These are phyloP conservation scores for Cucumis hystrix DNA, from an alignment of 306 rosid genomes.

Conservation along the genomic window DNA sequence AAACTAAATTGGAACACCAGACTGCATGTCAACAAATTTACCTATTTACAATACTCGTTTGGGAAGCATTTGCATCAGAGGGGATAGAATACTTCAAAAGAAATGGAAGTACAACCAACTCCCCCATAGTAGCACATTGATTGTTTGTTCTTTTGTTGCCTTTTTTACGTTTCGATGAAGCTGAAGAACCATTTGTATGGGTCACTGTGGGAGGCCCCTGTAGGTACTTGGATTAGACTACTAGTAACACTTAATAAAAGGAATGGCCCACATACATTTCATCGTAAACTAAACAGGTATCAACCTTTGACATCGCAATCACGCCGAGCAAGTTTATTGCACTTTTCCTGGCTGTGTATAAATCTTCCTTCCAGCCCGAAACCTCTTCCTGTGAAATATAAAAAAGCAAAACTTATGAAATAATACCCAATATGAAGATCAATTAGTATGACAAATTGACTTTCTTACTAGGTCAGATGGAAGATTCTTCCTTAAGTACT, in stretches of 20 bases:
- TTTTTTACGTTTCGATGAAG: constrained; percentile 66
- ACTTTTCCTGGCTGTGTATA: constrained; percentile 84
- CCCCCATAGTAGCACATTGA: constrained; percentile 57
- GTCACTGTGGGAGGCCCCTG: constrained; percentile 62
- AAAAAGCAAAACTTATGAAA: not conserved
- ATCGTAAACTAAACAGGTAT: constrained; percentile 1
- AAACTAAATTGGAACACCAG: not conserved
- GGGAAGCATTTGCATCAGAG: constrained; percentile 37
- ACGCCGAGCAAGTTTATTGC: constrained; percentile 76
- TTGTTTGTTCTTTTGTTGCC: constrained; percentile 43
- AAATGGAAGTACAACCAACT: constrained; percentile 81
- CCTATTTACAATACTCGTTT: constrained; percentile 38
- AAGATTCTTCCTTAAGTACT: constrained; percentile 72
- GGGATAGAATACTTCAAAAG: constrained; percentile 77
- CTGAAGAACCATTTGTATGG: constrained; percentile 22
- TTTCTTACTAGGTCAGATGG: constrained; percentile 79
- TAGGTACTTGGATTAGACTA: constrained; percentile 8
- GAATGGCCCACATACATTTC: constrained; percentile 9
- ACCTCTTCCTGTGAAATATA: constrained; percentile 45
- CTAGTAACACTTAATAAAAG: constrained; percentile 2
- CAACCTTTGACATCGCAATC: constrained; percentile 72
- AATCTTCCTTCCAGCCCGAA: constrained; percentile 86
- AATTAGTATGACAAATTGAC: not conserved
- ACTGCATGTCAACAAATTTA: constrained; percentile 27
- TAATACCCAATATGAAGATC: not conserved